phyloP scores from a whole-genome alignment of 2,329 filamentous ascomycete species.

The Diaporthe citriasiana region DNA sequence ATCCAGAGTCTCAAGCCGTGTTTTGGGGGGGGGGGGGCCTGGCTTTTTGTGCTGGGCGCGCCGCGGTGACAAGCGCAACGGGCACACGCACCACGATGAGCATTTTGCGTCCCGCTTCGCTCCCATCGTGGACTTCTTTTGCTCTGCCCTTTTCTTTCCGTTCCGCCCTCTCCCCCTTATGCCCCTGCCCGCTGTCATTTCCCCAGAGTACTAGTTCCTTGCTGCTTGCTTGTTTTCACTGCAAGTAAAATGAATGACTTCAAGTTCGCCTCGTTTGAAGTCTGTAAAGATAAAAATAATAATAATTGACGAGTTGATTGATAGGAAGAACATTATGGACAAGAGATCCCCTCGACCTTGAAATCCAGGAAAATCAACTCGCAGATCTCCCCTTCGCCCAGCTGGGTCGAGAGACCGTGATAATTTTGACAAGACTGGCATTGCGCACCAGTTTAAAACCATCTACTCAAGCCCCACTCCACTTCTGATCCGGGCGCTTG shows the following conservation, averaged over 20 bases:
- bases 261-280: neutral
- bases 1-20: slow-evolving; percentile 37
- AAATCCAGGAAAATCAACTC: slow-evolving; percentile 22
- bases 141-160: neutral
- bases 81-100: too few species aligned
- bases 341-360: slow-evolving; percentile 35
- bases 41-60: neutral
- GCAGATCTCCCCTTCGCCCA: slow-evolving; percentile 5
- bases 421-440: slow-evolving; percentile 28
- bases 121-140: neutral
- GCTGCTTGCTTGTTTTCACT: neutral
- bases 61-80: neutral
- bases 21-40: slow-evolving; percentile 31
- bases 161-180: neutral
- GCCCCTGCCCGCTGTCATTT: neutral
- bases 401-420: slow-evolving; percentile 11
- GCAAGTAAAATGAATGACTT: neutral
- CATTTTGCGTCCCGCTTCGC: neutral
- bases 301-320: slow-evolving; percentile 23
- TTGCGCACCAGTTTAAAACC: slow-evolving; percentile 17
- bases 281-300: slow-evolving; percentile 8
- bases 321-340: slow-evolving; percentile 38
- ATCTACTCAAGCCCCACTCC: neutral
- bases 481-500: neutral
- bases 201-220: neutral